These are phyloP conservation scores for Cytospora chrysosperma DNA, from an alignment of 2,329 filamentous ascomycete species.

Conservation along the genomic window DNA sequence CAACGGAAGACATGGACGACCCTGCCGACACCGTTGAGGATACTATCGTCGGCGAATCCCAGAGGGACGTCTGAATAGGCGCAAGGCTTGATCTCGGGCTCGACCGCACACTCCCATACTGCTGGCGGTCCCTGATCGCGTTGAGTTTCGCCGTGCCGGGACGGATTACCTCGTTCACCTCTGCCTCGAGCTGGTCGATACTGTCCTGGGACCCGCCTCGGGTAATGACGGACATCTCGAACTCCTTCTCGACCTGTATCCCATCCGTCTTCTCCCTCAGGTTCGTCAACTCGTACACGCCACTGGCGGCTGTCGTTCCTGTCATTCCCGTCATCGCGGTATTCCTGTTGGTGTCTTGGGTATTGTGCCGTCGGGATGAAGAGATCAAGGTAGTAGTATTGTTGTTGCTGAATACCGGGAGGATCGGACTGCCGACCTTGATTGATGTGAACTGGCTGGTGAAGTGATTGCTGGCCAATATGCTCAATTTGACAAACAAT, in stretches of 20 bases:
- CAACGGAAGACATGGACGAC: background rate
- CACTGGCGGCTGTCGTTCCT: background rate
- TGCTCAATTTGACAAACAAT: constrained; percentile 19
- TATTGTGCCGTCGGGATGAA: constrained; percentile 7
- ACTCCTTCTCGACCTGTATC: constrained; percentile 19
- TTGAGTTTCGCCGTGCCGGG: constrained; percentile 11
- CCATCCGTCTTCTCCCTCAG: constrained; percentile 4
- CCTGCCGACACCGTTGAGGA: background rate
- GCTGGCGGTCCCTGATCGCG: constrained; percentile 9
- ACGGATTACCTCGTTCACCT: constrained; percentile 18
- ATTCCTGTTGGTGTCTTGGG: constrained; percentile 2
- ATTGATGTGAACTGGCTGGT: constrained; percentile 16
- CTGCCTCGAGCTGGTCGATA: constrained; percentile 16
- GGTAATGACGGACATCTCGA: constrained; percentile 23
- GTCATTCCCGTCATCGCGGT: constrained; percentile 4
- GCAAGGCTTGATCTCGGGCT: constrained; percentile 1
- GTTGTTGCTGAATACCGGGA: constrained; percentile 19
- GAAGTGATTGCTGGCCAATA: constrained; percentile 15
- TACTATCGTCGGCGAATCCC: background rate
- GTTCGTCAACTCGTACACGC: background rate
- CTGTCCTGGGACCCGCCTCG: constrained; percentile 17
- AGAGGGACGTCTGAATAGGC: constrained; percentile 8
- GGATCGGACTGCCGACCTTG: constrained; percentile 1
- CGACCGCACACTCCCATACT: background rate
- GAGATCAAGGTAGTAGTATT: constrained; percentile 18